A percentile compares a stretch with the other conserved stretches of the same genome.
Conservation (phyloP, 2,329 filamentous ascomycete species). For the Monosporascus sp. region DNA sequence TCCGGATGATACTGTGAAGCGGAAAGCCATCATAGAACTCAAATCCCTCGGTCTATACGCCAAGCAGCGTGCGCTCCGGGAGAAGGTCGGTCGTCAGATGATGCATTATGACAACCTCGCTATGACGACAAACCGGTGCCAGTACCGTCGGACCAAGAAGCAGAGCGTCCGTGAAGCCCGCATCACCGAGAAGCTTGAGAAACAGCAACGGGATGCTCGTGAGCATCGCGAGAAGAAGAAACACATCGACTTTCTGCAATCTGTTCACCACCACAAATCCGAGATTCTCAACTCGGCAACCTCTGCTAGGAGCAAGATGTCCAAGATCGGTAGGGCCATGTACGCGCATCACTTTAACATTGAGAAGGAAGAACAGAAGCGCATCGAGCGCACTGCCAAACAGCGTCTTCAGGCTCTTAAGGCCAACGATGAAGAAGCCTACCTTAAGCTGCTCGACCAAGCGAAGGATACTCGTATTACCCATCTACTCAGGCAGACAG, state of each 20-base stretch:
- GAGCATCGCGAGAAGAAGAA: constrained; percentile 98
- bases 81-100: constrained; percentile 86
- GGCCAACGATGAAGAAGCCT: constrained; percentile 98
- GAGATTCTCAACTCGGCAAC: constrained; percentile 67
- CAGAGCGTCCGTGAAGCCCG: constrained; percentile 91
- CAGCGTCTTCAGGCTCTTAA: constrained; percentile 98
- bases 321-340: constrained; percentile 89
- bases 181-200: constrained; percentile 98
- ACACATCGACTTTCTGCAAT: constrained; percentile 84
- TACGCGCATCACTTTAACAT: constrained; percentile 87
- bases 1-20: constrained; percentile 76
- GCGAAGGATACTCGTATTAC: constrained; percentile 99
- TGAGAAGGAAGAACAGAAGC: constrained; percentile 98
- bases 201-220: constrained; percentile 93
- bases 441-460: constrained; percentile 94
- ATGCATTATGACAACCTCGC: constrained; percentile 92
- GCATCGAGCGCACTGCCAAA: constrained; percentile 94
- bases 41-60: constrained; percentile 84
- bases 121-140: constrained; percentile 90
- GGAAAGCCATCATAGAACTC: constrained; percentile 90
- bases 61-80: constrained; percentile 80
- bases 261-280: constrained; percentile 74
- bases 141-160: constrained; percentile 94
- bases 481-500: constrained; percentile 91
- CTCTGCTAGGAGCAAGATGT: constrained; percentile 66